phyloP scores from a whole-genome alignment of 2,329 filamentous ascomycete genomes.

The Aspergillus oerlinghausenensis region DNA sequence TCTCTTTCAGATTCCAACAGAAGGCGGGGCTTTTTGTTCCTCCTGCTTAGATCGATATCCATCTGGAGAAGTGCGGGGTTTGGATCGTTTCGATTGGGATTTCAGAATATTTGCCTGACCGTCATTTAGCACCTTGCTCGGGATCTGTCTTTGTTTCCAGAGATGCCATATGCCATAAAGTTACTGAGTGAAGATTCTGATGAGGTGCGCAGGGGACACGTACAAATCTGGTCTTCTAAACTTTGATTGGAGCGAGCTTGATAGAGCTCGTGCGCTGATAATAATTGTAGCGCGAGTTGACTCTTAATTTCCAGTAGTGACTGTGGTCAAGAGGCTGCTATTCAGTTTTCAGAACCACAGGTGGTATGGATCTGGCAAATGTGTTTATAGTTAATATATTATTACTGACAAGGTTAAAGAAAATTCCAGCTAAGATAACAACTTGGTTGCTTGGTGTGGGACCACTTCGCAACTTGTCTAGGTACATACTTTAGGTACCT shows the following conservation, averaged over 20 bases:
- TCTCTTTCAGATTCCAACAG: slow-evolving; percentile 77
- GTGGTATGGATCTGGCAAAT: neutral
- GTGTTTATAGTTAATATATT: neutral
- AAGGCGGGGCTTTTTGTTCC: slow-evolving; percentile 79
- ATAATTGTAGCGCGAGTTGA: neutral
- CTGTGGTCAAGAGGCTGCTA: neutral
- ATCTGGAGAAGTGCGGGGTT: slow-evolving; percentile 19
- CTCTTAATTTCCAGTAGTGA: neutral
- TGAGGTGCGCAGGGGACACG: slow-evolving; percentile 1
- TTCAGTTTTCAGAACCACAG: neutral
- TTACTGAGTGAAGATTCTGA: neutral
- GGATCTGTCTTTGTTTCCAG: neutral
- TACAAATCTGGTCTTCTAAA: neutral
- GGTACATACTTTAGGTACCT: too few species aligned
- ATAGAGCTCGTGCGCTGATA: neutral
- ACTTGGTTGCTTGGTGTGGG: neutral
- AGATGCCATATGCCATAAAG: neutral
- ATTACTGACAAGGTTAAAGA: neutral
- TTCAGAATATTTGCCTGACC: neutral
- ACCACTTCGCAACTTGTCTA: neutral
- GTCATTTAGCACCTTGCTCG: neutral
- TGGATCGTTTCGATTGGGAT: neutral
- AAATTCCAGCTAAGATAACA: neutral
- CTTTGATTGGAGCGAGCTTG: neutral
- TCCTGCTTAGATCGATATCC: slow-evolving; percentile 72